Evolutionary conservation across 2,329 filamentous ascomycete genomes (phyloP).

Genomic region (Cylindrodendrum hubeiense): DNA sequence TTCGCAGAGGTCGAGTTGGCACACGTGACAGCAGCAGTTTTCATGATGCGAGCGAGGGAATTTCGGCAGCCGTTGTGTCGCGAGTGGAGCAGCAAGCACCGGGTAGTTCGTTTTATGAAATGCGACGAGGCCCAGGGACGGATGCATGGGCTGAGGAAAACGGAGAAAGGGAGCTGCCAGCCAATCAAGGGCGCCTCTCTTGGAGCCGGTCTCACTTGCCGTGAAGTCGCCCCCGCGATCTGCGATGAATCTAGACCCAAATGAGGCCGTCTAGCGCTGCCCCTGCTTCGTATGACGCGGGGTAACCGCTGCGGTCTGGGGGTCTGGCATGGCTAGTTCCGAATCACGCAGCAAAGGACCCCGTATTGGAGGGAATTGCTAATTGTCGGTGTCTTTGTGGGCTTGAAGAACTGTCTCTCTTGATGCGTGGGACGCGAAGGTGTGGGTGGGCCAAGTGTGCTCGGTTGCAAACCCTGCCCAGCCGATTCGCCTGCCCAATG

Average conservation of each 20-base stretch:
- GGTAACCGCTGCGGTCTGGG: background rate
- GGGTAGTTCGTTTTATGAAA: constrained; percentile 11
- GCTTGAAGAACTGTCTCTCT: background rate
- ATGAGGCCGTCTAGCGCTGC: background rate
- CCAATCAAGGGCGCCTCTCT: constrained; percentile 17
- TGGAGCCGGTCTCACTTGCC: constrained; percentile 28
- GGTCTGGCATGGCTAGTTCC: background rate
- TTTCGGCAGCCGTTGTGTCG: constrained; percentile 8
- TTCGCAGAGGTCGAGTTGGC: background rate
- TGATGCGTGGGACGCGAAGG: constrained; percentile 2
- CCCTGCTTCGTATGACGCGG: constrained; percentile 18
- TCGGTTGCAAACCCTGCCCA: background rate
- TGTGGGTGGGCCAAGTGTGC: background rate
- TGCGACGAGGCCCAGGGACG: background rate
- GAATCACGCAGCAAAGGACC: background rate
- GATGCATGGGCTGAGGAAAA: background rate
- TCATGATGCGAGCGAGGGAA: constrained; percentile 7
- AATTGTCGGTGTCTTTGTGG: constrained; percentile 6
- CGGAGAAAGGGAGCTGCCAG: background rate
- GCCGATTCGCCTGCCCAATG: background rate
- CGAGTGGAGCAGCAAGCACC: constrained; percentile 17
- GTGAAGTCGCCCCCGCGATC: constrained; percentile 22
- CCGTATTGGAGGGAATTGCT: background rate
- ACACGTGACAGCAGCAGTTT: background rate
- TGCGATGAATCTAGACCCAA: constrained; percentile 20